Percentiles rank a stretch among this genome's conserved stretches.
Conservation (phyloP, 495 filamentous ascomycete species). For the Recurvomyces mirabilis region DNA sequence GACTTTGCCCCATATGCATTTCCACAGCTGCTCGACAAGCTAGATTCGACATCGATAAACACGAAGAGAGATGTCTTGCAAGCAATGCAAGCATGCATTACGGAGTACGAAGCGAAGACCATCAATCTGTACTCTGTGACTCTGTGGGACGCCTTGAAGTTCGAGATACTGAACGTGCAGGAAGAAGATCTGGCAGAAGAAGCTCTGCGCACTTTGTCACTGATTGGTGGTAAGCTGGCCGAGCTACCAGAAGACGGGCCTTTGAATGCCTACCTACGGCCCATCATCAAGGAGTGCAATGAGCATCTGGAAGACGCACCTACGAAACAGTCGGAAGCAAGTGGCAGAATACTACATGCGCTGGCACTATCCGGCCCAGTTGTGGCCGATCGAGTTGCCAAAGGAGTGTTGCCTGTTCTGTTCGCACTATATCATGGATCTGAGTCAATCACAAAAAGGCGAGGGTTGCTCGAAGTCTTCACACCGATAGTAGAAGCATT, state of each 20-base stretch:
- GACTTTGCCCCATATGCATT: conserved; percentile 59
- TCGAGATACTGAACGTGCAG: conserved; percentile 63
- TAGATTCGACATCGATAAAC: conserved; percentile 63
- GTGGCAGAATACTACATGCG: conserved; percentile 50
- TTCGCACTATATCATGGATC: conserved; percentile 54
- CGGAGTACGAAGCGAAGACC: conserved; percentile 48
- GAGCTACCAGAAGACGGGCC: conserved; percentile 40
- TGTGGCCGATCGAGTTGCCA: conserved; percentile 45
- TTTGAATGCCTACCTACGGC: conserved; percentile 49
- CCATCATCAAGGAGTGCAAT: conserved; percentile 59
- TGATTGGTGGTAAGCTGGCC: conserved; percentile 49
- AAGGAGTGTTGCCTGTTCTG: conserved; percentile 47
- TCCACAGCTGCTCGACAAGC: conserved; percentile 60
- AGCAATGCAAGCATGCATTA: conserved; percentile 49
- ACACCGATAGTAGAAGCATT: conserved; percentile 48
- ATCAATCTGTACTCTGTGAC: conserved; percentile 58
- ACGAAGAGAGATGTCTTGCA: conserved; percentile 68
- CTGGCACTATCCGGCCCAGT: conserved; percentile 44
- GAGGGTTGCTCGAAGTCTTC: conserved; percentile 55
- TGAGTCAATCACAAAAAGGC: conserved; percentile 53
- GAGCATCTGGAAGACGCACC: conserved; percentile 65
- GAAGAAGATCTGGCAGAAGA: conserved; percentile 58
- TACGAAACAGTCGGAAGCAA: conserved; percentile 61
- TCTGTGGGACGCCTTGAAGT: conserved; percentile 65
- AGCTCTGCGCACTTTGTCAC: conserved; percentile 43